Base-by-base conservation (phyloP, 2,329 filamentous ascomycete species). In the Penicillium sp. region DNA sequence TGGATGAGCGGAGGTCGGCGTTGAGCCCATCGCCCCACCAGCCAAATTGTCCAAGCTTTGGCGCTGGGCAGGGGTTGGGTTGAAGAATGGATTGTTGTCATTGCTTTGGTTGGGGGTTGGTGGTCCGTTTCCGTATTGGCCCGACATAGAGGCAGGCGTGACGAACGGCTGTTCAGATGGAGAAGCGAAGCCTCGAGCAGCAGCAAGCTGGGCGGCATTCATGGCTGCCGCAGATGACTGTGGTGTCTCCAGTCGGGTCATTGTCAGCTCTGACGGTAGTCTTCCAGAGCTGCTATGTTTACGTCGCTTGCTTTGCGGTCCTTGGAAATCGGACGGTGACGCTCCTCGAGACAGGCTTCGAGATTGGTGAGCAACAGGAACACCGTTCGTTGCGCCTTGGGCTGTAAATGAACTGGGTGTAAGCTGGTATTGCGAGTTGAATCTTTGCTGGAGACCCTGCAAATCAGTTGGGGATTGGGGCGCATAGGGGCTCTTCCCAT, bases 171-270 rank as follows among this genome's bases (percentile, higher is more conserved):
- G 73, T 49, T 84, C 81, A 1, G 65, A 59, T 8, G 71, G 71
- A 14, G 71, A 72, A 47, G 71, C 67, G 54, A 72, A 74, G 18
- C 66, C 67, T 52, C 69, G 63, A 45, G 67, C 60, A 55, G 69
- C 67, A 2, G 78, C 74, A 59, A 79, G 79, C 27, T 71, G 68
- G 60, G 74, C 58, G 71, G 77, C 58, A 67, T 70, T 62, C 57
- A 75, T 67, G 65, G 77, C 67, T 64, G 82, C 67, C 61, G 72
- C 60, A 6, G 70, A 67, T 16, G 71, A 61, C 47, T 76, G 76
- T 52, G 71, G 77, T 2, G 84, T 86, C 62, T 94, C 89, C 34
- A 94, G 79, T 52, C 86, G 86, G 2, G 92, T 96, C 92, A 96
- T 96, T 7, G 87, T 83, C 63, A 96, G 75, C 14, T 84, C 86